Evolutionary conservation across 2,329 filamentous ascomycete genomes (phyloP).

Genomic region (Claviceps citrina): DNA sequence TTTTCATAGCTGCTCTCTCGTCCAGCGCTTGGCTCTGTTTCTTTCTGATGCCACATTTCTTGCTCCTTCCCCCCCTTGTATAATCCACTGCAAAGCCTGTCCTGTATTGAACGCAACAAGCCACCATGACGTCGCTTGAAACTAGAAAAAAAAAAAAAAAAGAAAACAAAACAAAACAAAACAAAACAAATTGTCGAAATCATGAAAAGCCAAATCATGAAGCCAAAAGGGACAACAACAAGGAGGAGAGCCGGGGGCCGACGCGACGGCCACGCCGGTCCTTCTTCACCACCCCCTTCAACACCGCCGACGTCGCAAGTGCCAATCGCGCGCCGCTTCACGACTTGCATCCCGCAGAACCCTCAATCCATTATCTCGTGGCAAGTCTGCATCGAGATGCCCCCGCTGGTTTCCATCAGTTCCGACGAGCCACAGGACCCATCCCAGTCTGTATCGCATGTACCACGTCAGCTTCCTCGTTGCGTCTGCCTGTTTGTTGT

Average conservation of each 20-base stretch:
- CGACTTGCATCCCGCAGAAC: conserved; percentile 10
- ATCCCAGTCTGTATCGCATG: conserved; percentile 32
- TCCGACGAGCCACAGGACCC: conserved; percentile 40
- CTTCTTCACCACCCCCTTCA: background rate
- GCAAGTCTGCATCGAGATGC: conserved; percentile 27
- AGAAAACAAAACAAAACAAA: background rate
- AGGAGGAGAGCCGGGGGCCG: too few relatives aligned
- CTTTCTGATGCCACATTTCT: background rate
- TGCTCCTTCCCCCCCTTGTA: background rate
- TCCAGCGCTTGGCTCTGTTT: too few relatives aligned
- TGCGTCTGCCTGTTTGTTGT: background rate
- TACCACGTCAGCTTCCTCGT: conserved; percentile 8
- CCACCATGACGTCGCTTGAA: background rate
- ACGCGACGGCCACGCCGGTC: background rate
- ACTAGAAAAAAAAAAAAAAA: background rate
- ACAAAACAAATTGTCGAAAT: background rate
- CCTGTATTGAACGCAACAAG: background rate
- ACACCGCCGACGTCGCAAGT: background rate
- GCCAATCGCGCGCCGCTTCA: too few relatives aligned
- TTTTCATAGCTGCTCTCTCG: too few relatives aligned
- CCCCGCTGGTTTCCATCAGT: conserved; percentile 34
- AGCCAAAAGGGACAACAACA: too few relatives aligned
- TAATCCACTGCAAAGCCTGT: too few relatives aligned
- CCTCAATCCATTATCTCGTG: conserved; percentile 24
- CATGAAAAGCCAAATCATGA: too few relatives aligned